Evolutionary conservation across 1,284 basidiomycete species (phyloP), one percentile per base, ranked within the genome.

Genomic region (Puccinia horiana): DNA sequence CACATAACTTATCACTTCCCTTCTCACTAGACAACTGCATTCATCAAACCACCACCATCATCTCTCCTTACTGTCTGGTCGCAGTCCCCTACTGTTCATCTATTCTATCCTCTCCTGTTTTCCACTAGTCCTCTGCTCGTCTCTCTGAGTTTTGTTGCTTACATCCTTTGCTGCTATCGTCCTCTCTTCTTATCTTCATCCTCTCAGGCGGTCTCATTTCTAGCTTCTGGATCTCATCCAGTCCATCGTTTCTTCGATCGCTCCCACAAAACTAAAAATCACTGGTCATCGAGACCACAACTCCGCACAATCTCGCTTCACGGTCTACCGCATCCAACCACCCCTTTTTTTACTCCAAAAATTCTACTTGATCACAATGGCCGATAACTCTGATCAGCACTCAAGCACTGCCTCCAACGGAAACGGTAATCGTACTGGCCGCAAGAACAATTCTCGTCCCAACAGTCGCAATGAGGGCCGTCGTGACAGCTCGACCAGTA

Each of bases 401-500:
- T 61, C 78, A 44, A 69, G 65, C 32, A 73, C 49, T 8, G 9
- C 76, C n/a, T 52, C 44, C 44, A 69, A 47, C 56, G 65, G 76
- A 20, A 78, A 65, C 40, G 76, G 58, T 16, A 81, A 63, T 40
- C 79, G 79, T 37, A 61, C 14, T 67, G 61, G 76, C 47, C 76
- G 76, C 26, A 77, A 77, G 61, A 12, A 40, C 29, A 77, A 81
- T 58, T 81, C 79, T 40, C 79, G 79, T 20, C 79, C 79, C 37
- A 56, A 81, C n/a, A 81, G 79, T 54, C 79, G 79, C 23, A 74
- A 77, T 37, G 76, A 76, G 35, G 11, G 67, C n/a, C 65, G 61
- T 37, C 78, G n/a, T n/a, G 76, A 73, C n/a, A 74, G 44, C 26
- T 49, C 61, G 2, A 44, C 61, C 47, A 23, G 70, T 44, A 58